Evolutionary conservation across 768 basidiomycete genomes (phyloP).

Genomic region (Saitozyma sp.): DNA sequence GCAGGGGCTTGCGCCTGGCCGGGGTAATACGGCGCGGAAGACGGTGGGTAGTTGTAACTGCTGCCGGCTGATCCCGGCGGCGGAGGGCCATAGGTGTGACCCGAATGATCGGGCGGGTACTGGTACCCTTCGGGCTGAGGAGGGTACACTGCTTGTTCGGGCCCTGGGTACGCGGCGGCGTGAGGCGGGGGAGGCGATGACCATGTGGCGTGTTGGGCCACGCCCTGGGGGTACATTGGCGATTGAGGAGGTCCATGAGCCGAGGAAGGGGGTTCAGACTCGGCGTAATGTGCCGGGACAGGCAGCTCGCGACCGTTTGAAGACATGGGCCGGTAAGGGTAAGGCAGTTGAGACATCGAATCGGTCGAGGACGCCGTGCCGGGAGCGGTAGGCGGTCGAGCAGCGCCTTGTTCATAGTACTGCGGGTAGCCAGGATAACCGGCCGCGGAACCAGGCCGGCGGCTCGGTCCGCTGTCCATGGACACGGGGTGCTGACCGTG

Average conservation of each 20-base stretch:
- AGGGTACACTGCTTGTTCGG: conserved; percentile 24
- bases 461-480: conserved; percentile 30
- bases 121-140: conserved; percentile 24
- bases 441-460: conserved; percentile 35
- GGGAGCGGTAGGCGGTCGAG: conserved; percentile 25
- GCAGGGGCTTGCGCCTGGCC: conserved; percentile 5
- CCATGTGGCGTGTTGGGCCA: conserved; percentile 29
- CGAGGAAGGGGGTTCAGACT: conserved; percentile 43
- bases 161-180: conserved; percentile 20
- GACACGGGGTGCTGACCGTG: conserved; percentile 8
- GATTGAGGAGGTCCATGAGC: conserved; percentile 45
- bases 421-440: conserved; percentile 21
- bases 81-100: conserved; percentile 28
- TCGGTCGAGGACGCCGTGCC: conserved; percentile 27
- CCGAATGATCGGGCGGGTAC: conserved; percentile 18
- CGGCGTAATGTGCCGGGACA: conserved; percentile 41
- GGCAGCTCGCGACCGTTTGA: conserved; percentile 41
- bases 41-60: conserved; percentile 15
- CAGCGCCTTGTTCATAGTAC: conserved; percentile 25
- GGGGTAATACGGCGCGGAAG: not conserved
- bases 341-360: conserved; percentile 30
- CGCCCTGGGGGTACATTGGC: conserved; percentile 29
- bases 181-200: conserved; percentile 39
- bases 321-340: conserved; percentile 47
- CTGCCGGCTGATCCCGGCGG: conserved; percentile 29